Evolutionary conservation across 1,284 basidiomycete species (phyloP), one percentile per base, ranked within the genome.

Genomic region (Coriolopsis trogii): DNA sequence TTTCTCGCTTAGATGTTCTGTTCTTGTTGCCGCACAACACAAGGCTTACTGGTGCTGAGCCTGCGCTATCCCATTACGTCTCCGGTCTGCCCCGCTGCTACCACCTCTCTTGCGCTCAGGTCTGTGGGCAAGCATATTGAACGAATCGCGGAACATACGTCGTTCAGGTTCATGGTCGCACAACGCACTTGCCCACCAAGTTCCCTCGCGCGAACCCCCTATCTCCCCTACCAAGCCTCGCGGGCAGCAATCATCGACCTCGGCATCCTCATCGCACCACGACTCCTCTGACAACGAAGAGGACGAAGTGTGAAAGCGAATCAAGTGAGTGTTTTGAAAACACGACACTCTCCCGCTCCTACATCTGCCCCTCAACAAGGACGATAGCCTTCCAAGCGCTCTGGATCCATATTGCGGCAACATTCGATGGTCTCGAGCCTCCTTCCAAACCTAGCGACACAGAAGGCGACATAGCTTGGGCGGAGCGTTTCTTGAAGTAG

Each of bases 381-480:
- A 6, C 74, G 76, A 20, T 71, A 76, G 9, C 84, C 85, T 61
- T 78, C 74, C 26, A 75, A 72, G 44, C 77, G 83, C 10, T 83
- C 74, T 51, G 85, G 85, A 4, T 89, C 87, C 4, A 91, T 89
- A 9, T 67, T 91, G 50, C 80, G 85, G 3, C 81, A 89, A 61
- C 70, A 2, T 73, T 91, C 23, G 85, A 85, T 4, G 76, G 76
- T 41, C 73, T 82, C 0, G 72, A 75, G 16, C 70, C 80, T 4
- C 70, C 71, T 15, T 49, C 64, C 29, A 66, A 63, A 18, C 68
- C 72, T 24, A 65, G 66, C 18, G 74, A 69, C 49, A 68, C 65
- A 3, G 85, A 88, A 63, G 83, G 85, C 9, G 88, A 90, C 60
- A 87, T 91, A 46, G 88, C 86, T 3, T 91, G 88, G 88, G 88